Evolutionary conservation across 306 rosid species (phyloP).

Genomic region (Inga leiocalycina): DNA sequence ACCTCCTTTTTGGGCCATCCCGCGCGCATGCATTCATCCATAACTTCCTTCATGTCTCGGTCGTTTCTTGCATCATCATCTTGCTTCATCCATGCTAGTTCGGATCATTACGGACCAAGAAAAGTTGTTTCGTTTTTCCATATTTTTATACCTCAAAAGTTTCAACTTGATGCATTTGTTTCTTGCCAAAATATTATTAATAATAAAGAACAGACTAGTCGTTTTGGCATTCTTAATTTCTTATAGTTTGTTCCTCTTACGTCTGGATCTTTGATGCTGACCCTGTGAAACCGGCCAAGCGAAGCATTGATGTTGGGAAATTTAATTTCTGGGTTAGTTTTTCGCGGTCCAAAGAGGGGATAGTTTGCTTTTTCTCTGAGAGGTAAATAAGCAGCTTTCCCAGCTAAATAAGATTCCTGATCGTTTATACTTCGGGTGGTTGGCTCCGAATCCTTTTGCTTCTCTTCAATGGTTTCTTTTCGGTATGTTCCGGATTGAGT

Average conservation of each 20-base stretch:
- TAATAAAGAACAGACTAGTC: neutral
- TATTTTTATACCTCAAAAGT: neutral
- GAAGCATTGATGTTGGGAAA: neutral
- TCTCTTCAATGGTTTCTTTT: neutral
- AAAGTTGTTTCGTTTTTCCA: neutral
- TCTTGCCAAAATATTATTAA: neutral
- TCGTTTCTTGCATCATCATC: neutral
- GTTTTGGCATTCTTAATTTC: neutral
- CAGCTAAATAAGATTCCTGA: neutral
- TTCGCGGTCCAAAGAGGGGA: neutral
- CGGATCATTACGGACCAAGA: slow-evolving; percentile 21
- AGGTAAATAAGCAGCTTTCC: slow-evolving; percentile 22
- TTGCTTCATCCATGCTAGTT: neutral
- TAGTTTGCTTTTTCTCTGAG: neutral
- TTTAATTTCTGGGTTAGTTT: neutral
- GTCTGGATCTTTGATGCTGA: slow-evolving; percentile 3
- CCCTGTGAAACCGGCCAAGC: slow-evolving; percentile 6
- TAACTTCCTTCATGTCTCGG: neutral
- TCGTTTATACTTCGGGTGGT: neutral
- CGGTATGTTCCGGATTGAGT: slow-evolving; percentile 1
- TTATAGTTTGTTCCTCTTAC: neutral
- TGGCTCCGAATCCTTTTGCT: neutral
- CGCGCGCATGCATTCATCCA: neutral
- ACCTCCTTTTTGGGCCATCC: neutral
- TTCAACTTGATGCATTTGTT: neutral